Conservation (phyloP, 2,329 filamentous ascomycete species). For the Phoma sp. region DNA sequence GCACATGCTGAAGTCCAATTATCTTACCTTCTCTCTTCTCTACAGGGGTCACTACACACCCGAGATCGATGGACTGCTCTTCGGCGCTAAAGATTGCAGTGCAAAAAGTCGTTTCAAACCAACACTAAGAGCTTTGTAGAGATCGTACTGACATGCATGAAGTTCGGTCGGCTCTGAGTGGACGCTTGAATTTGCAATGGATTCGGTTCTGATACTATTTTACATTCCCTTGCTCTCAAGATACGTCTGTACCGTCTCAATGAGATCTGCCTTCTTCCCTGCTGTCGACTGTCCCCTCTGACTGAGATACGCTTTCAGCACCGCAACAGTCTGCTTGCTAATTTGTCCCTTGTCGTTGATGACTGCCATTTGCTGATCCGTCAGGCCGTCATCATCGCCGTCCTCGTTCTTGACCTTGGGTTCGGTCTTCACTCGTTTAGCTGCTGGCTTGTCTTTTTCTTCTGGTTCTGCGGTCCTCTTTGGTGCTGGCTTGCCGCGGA, state of each 20-base stretch:
- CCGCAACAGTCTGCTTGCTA: conserved; percentile 49
- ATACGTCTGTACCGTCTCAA: conserved; percentile 46
- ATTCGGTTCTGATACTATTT: too few relatives aligned
- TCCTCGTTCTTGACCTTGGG: conserved; percentile 32
- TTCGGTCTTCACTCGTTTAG: conserved; percentile 41
- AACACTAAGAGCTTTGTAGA: too few relatives aligned
- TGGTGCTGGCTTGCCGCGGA: conserved; percentile 48
- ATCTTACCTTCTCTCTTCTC: neutral
- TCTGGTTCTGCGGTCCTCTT: conserved; percentile 44
- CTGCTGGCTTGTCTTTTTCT: conserved; percentile 29
- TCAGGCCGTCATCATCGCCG: conserved; percentile 38
- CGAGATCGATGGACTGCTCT: neutral
- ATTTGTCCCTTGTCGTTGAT: conserved; percentile 55
- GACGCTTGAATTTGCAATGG: too few relatives aligned
- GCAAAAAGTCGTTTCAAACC: too few relatives aligned
- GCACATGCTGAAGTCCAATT: neutral
- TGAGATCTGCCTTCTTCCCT: conserved; percentile 49
- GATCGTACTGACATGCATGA: too few relatives aligned
- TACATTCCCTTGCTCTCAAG: conserved; percentile 40
- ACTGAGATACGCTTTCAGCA: conserved; percentile 43
- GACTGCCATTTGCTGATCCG: conserved; percentile 54
- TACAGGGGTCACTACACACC: too few relatives aligned
- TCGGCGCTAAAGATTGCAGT: neutral
- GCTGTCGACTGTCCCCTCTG: conserved; percentile 30
- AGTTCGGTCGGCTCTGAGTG: too few relatives aligned